Conservation (phyloP, 2,329 filamentous ascomycete species). For the Cladophialophora carrionii region DNA sequence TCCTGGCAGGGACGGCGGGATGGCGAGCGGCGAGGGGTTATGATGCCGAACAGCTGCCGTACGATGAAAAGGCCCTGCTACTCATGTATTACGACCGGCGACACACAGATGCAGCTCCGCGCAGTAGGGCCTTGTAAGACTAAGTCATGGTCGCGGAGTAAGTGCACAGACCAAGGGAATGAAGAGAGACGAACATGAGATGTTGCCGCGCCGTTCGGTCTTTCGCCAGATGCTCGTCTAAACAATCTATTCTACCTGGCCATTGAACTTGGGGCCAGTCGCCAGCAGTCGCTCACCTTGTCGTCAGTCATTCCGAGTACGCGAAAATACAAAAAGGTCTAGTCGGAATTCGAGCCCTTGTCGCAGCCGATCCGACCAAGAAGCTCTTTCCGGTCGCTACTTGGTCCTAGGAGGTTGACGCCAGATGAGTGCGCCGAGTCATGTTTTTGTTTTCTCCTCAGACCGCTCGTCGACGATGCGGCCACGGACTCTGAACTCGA, state of each 20-base stretch:
- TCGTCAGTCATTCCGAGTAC: neutral
- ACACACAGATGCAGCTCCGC: neutral
- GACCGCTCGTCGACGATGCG: slow-evolving; percentile 10
- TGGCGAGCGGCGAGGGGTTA: neutral
- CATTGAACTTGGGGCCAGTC: neutral
- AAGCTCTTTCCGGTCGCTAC: slow-evolving; percentile 41
- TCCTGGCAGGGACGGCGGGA: neutral
- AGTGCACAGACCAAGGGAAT: neutral
- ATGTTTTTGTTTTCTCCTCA: slow-evolving; percentile 29
- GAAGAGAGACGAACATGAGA: neutral
- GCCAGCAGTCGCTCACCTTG: neutral
- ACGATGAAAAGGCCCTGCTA: neutral
- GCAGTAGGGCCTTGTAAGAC: neutral
- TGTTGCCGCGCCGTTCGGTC: neutral
- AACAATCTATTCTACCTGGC: neutral
- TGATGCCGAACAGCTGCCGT: neutral
- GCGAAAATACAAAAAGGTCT: neutral
- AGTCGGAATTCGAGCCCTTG: slow-evolving; percentile 36
- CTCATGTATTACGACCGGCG: neutral
- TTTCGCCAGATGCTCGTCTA: neutral
- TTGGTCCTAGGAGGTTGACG: slow-evolving; percentile 35
- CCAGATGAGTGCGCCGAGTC: slow-evolving; percentile 36
- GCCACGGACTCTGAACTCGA: slow-evolving; percentile 19
- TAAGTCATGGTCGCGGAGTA: neutral
- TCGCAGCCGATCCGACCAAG: slow-evolving; percentile 44